Percentiles rank a stretch among this genome's conserved stretches.
Evolutionary conservation across 2,329 filamentous ascomycete species (phyloP).

Genomic region (Pestalotiopsis fici): DNA sequence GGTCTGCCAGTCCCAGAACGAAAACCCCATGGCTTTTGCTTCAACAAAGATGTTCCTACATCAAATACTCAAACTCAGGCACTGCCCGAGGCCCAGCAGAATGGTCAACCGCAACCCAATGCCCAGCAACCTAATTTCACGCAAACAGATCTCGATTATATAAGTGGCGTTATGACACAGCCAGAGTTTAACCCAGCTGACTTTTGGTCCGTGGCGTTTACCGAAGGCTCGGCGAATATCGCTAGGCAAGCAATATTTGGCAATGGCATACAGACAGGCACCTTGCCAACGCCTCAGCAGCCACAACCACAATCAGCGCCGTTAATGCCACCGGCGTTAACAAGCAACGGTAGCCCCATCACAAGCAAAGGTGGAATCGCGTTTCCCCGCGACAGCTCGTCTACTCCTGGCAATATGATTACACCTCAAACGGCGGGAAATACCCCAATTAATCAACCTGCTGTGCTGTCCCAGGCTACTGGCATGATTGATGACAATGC

Average conservation of each 20-base stretch:
- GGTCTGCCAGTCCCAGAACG: conserved; percentile 25
- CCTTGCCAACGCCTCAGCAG: neutral
- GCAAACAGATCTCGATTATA: conserved; percentile 24
- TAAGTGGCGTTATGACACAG: conserved; percentile 38
- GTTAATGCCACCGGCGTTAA: neutral
- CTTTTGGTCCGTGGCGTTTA: conserved; percentile 28
- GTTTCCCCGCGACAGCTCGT: conserved; percentile 2
- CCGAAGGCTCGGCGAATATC: conserved; percentile 9
- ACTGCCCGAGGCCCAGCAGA: neutral
- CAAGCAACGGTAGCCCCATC: conserved; percentile 2
- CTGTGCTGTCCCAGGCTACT: neutral
- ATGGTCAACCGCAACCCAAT: neutral
- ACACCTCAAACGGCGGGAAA: neutral
- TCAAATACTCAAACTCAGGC: neutral
- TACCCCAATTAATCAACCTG: conserved; percentile 2
- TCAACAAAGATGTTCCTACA: neutral
- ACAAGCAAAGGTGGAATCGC: conserved; percentile 5
- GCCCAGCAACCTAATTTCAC: conserved; percentile 1
- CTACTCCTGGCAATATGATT: neutral
- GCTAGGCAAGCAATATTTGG: conserved; percentile 1
- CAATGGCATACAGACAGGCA: neutral
- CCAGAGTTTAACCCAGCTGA: conserved; percentile 36
- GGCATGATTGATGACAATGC: conserved; percentile 30
- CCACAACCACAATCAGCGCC: neutral
- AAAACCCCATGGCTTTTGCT: conserved; percentile 22